Evolutionary conservation across 768 basidiomycete genomes (phyloP).

Genomic region (Cyathus striatus): DNA sequence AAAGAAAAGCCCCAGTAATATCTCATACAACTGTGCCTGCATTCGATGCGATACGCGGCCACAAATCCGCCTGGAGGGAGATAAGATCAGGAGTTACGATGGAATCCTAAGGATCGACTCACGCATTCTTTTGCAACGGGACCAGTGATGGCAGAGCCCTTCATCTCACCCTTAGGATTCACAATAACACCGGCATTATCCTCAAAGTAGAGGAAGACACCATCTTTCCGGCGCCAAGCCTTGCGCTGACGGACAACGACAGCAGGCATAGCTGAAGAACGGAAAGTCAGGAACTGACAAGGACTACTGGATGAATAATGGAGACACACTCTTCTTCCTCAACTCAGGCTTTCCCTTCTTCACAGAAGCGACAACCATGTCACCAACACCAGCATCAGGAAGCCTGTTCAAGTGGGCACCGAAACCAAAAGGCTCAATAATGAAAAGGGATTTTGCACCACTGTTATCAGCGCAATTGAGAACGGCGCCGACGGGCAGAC

Average conservation of each 20-base stretch:
- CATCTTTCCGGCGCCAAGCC: conserved; percentile 96
- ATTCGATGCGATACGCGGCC: conserved; percentile 99
- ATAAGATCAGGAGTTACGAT: conserved; percentile 1
- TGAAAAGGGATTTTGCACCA: conserved; percentile 91
- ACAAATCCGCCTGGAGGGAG: conserved; percentile 81
- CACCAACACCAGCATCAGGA: conserved; percentile 92
- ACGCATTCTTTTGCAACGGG: conserved; percentile 99
- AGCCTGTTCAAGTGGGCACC: conserved; percentile 97
- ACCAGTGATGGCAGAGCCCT: conserved; percentile 94
- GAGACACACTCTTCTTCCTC: conserved; percentile 92
- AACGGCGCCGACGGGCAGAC: conserved; percentile 92
- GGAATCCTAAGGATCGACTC: conserved; percentile 26
- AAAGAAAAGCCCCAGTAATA: conserved; percentile 8
- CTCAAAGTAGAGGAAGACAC: conserved; percentile 99
- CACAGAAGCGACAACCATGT: conserved; percentile 95
- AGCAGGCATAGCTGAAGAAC: conserved; percentile 83
- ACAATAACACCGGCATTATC: conserved; percentile 97
- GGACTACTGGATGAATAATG: no score
- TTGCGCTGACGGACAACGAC: conserved; percentile 98
- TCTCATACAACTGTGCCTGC: conserved; percentile 94
- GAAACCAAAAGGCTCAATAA: conserved; percentile 94
- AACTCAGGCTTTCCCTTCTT: conserved; percentile 99
- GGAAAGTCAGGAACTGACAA: conserved; percentile 10
- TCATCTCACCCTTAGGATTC: conserved; percentile 99
- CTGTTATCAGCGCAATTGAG: conserved; percentile 99